phyloP scores from a whole-genome alignment of 2,329 filamentous ascomycete species.

The Arthroderma uncinatum region DNA sequence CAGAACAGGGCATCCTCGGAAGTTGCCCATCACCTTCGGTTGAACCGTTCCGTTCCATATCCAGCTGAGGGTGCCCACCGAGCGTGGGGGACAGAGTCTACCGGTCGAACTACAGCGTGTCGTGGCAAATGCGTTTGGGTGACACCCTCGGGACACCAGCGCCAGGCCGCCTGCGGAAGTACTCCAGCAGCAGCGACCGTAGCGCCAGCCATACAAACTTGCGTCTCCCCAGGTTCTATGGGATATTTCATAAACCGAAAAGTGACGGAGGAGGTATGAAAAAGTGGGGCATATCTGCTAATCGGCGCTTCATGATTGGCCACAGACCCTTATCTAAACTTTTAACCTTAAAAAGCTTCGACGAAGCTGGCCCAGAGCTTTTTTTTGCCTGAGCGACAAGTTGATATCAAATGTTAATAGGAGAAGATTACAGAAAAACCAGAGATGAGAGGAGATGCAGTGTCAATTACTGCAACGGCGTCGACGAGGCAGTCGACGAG shows the following conservation, averaged over 20 bases:
- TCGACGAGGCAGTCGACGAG: too few species aligned
- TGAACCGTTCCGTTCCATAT: neutral
- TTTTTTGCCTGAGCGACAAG: neutral
- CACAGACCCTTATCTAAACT: neutral
- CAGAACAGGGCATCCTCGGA: neutral
- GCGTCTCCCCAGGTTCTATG: neutral
- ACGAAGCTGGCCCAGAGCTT: neutral
- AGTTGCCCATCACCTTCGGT: neutral
- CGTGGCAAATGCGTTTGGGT: neutral
- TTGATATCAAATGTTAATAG: too few species aligned
- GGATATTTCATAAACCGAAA: neutral
- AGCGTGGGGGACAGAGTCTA: neutral
- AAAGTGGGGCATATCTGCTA: neutral
- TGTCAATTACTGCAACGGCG: too few species aligned
- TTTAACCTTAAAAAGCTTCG: conserved; percentile 4
- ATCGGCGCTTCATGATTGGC: neutral
- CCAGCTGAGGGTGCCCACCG: neutral
- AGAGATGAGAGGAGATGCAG: too few species aligned
- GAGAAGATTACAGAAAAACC: neutral
- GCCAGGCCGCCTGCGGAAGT: neutral
- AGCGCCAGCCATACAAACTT: neutral
- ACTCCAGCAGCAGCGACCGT: neutral
- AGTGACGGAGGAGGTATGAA: neutral
- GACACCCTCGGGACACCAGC: neutral
- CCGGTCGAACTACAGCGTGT: neutral